Percentiles rank a stretch among this genome's conserved stretches.
phyloP scores from a whole-genome alignment of 352 stramenopile species.

The Pythium biforme region DNA sequence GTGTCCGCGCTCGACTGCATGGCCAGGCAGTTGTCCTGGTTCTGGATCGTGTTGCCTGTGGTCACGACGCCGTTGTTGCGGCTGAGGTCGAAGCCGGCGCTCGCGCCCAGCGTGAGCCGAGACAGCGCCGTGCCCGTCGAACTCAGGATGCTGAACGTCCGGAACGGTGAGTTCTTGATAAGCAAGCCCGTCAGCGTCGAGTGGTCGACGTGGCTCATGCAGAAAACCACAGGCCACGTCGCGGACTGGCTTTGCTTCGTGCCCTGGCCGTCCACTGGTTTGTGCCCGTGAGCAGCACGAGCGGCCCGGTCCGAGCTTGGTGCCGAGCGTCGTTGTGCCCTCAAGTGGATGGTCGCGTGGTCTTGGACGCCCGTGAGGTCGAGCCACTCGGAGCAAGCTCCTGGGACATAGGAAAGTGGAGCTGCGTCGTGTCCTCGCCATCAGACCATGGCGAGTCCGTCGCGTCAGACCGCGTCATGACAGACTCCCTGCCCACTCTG shows the following conservation, averaged over 20 bases:
- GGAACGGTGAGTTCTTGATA: constrained; percentile 42
- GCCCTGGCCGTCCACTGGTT: constrained; percentile 36
- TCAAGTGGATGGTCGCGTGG: constrained; percentile 33
- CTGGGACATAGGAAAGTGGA: no score
- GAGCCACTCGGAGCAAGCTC: no score
- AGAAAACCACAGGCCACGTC: constrained; percentile 38
- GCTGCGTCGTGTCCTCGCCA: no score
- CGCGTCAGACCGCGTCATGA: no score
- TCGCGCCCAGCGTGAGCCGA: constrained; percentile 34
- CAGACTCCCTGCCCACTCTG: no score
- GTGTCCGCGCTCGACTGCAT: constrained; percentile 21
- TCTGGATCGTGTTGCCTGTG: constrained; percentile 27
- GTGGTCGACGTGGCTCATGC: constrained; percentile 23
- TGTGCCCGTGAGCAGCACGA: constrained; percentile 31
- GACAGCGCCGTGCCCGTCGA: constrained; percentile 26
- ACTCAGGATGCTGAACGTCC: constrained; percentile 36
- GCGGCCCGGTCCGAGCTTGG: constrained; percentile 30
- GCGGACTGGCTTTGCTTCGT: constrained; percentile 28
- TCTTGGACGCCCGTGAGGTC: constrained; percentile 29
- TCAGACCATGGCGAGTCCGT: no score
- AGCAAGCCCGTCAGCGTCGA: constrained; percentile 33
- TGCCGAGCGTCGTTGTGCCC: constrained; percentile 37
- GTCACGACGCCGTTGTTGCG: constrained; percentile 23
- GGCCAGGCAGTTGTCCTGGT: constrained; percentile 36
- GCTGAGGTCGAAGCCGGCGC: constrained; percentile 32